Evolutionary conservation across 2,329 filamentous ascomycete species (phyloP).

Genomic region (Diaporthe australafricana): DNA sequence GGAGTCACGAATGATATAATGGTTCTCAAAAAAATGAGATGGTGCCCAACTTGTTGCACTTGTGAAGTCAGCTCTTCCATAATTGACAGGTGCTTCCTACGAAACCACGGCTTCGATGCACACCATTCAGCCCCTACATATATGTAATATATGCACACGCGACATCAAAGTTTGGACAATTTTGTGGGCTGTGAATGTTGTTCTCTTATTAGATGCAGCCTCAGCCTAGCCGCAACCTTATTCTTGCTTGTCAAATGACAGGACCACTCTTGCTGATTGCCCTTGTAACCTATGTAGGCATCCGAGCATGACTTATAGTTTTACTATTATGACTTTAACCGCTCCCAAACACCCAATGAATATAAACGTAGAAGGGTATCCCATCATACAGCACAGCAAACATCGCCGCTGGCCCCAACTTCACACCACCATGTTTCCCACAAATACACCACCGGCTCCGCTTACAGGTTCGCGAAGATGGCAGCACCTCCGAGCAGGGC

Average conservation of each 20-base stretch:
- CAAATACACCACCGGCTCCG: no score
- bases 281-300: constrained; percentile 1
- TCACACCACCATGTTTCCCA: background rate
- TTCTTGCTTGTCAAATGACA: background rate
- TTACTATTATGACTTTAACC: background rate
- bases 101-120: background rate
- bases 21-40: background rate
- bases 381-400: background rate
- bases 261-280: background rate
- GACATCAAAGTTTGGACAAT: no score
- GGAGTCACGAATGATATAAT: background rate
- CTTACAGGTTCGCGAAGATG: constrained; percentile 56
- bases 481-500: constrained; percentile 61
- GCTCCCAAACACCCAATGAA: constrained; percentile 9
- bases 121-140: background rate
- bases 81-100: no score
- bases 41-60: no score
- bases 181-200: background rate
- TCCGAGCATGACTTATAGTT: constrained; percentile 1
- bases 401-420: constrained; percentile 2
- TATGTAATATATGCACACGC: no score
- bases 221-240: background rate
- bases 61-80: no score
- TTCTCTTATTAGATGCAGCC: background rate
- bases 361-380: constrained; percentile 28